These are phyloP conservation scores for Schizopora paradoxa DNA, from an alignment of 1,284 basidiomycete species.

Conservation along the genomic window DNA sequence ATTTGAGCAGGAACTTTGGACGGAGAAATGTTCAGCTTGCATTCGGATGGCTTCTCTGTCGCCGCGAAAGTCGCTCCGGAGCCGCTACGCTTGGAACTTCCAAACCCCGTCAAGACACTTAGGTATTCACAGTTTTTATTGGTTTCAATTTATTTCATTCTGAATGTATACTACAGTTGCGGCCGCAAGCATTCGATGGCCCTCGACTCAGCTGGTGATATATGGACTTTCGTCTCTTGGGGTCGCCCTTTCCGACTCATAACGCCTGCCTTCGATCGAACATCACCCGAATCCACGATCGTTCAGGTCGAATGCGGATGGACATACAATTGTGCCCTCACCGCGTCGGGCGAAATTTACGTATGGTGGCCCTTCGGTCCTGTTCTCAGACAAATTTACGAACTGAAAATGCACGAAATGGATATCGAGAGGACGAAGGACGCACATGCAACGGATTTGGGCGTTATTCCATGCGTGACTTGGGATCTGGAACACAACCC, in stretches of 20 bases:
- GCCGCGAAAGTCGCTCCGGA: slow-evolving; percentile 41
- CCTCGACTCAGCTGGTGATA: slow-evolving; percentile 47
- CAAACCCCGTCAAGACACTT: slow-evolving; percentile 50
- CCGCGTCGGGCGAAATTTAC: slow-evolving; percentile 61
- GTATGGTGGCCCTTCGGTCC: slow-evolving; percentile 71
- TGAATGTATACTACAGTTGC: slow-evolving; percentile 60
- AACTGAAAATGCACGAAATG: slow-evolving; percentile 40
- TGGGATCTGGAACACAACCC: slow-evolving; percentile 56
- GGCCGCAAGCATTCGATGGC: slow-evolving; percentile 68
- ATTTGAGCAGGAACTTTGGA: slow-evolving; percentile 52
- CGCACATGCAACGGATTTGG: slow-evolving; percentile 31
- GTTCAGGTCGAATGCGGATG: slow-evolving; percentile 80
- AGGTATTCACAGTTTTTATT: slow-evolving; percentile 41
- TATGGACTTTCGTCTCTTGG: slow-evolving; percentile 75
- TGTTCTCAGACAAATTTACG: slow-evolving; percentile 33
- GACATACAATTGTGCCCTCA: slow-evolving; percentile 67
- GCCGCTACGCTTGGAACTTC: slow-evolving; percentile 55
- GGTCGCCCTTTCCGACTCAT: slow-evolving; percentile 64
- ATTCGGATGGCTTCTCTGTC: slow-evolving; percentile 52
- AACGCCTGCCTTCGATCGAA: slow-evolving; percentile 43
- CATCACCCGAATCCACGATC: slow-evolving; percentile 42
- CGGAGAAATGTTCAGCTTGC: slow-evolving; percentile 38
- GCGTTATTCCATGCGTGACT: slow-evolving; percentile 51
- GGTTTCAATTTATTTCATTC: slow-evolving; percentile 2
- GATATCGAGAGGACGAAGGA: slow-evolving; percentile 36